A percentile compares a stretch with the other conserved stretches of the same genome.
These are phyloP conservation scores for Aspergillus brunneoviolaceus DNA, from an alignment of 2,329 filamentous ascomycete genomes.

Conservation along the genomic window DNA sequence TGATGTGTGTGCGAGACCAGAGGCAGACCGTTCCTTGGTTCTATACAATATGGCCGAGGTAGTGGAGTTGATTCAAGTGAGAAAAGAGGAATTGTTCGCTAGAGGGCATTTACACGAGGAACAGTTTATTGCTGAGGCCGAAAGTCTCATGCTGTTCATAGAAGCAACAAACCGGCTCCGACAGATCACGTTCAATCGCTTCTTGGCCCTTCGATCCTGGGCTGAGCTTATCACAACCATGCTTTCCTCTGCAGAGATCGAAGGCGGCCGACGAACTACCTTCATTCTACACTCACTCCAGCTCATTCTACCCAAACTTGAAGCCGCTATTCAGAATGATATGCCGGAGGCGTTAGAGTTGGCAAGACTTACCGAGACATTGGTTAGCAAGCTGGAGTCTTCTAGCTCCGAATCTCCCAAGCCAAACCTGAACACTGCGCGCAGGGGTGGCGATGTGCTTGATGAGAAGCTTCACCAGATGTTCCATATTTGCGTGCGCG, in stretches of 20 bases:
- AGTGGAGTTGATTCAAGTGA: slow-evolving; percentile 68
- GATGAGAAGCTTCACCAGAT: slow-evolving; percentile 89
- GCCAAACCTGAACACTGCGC: slow-evolving; percentile 42
- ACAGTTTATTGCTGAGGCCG: slow-evolving; percentile 39
- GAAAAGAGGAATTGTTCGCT: slow-evolving; percentile 34
- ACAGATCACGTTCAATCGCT: slow-evolving; percentile 48
- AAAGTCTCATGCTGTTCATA: slow-evolving; percentile 39
- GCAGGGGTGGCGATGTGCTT: slow-evolving; percentile 64
- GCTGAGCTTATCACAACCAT: slow-evolving; percentile 79
- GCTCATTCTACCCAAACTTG: slow-evolving; percentile 82
- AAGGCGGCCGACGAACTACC: slow-evolving; percentile 66
- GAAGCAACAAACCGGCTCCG: slow-evolving; percentile 42
- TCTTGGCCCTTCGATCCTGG: slow-evolving; percentile 77
- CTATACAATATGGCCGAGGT: slow-evolving; percentile 71
- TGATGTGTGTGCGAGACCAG: slow-evolving; percentile 61
- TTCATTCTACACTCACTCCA: slow-evolving; percentile 87
- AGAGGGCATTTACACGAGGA: slow-evolving; percentile 51
- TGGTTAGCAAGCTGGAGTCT: slow-evolving; percentile 44
- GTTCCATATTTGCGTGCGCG: slow-evolving; percentile 81
- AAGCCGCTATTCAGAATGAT: slow-evolving; percentile 69
- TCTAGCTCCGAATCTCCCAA: slow-evolving; percentile 34
- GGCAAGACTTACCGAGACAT: slow-evolving; percentile 72
- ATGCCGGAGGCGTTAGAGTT: slow-evolving; percentile 71
- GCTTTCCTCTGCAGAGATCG: slow-evolving; percentile 77
- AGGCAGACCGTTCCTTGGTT: slow-evolving; percentile 49